Evolutionary conservation across 129 eudicot species (phyloP), one percentile per base, ranked within the genome.

Genomic region (Gnaphalium uliginosum): DNA sequence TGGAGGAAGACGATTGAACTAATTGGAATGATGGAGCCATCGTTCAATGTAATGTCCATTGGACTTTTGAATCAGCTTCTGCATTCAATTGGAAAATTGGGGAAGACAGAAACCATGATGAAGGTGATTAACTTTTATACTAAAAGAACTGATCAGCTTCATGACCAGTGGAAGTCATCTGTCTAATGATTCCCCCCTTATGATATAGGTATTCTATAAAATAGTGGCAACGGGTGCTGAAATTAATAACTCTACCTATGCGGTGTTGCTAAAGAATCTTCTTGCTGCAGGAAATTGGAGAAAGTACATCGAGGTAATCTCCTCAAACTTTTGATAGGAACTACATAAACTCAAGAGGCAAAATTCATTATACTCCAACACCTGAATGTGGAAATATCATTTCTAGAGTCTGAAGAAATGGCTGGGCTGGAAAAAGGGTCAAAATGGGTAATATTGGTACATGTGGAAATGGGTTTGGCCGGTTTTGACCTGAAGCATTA

Each of bases 271-370:
- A 66, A 89, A 85, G 80, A 88, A 82, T 83, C 97, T 90, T 79
- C 75, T 94, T 82, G 85, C 88, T 81, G 86, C 89, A 79, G 93
- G 92, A 62, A 80, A 89, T 79, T 94, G 99, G 99, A 90, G 99
- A 79, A 94, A 91, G 85, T 94, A 91, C 75, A 69, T 94, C 4
- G 99, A 94, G 99, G 99, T 88, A 82, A 82, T 68, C 56, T 59
- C 19, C 22, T 54, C 37, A 69, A 69, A 76, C 61, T 29, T 30
- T 58, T 14, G 70, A 46, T 25, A 27, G 21, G 53, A 19, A 76
- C 68, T 77, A 27, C 21, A 57, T 59, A 61, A 60, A 60, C 37
- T 76, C 27, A n/a, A 51, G 22, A 21, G 53, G 66, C 53, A 66
- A 51, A 50, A 8, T 54, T 23, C 24, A 6, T 57, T 5, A 29